Conservation (phyloP, 495 filamentous ascomycete genomes). For the Podospora bellae-mahoneyi region DNA sequence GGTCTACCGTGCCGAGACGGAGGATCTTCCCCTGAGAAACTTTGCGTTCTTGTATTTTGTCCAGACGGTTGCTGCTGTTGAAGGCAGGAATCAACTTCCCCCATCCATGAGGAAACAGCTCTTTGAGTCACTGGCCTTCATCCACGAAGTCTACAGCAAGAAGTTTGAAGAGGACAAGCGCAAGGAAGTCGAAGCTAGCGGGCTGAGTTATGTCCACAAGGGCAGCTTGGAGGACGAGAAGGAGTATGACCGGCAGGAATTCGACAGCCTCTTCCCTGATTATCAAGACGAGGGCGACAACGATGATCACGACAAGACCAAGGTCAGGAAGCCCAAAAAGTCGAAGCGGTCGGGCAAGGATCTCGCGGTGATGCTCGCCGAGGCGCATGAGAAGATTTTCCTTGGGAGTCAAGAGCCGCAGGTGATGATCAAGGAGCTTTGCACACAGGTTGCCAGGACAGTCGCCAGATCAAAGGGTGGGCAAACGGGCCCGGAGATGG, state of each 20-base stretch:
- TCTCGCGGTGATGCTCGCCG: constrained; percentile 44
- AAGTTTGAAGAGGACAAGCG: constrained; percentile 65
- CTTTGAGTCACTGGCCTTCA: constrained; percentile 57
- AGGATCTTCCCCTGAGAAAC: constrained; percentile 37
- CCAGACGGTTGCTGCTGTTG: constrained; percentile 38
- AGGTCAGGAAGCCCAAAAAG: constrained; percentile 20
- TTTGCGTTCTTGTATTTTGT: constrained; percentile 47
- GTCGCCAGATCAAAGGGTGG: constrained; percentile 27
- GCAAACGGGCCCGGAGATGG: constrained; percentile 35
- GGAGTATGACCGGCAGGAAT: constrained; percentile 71
- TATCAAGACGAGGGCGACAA: constrained; percentile 53
- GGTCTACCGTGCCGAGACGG: constrained; percentile 20
- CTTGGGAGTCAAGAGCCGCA: constrained; percentile 33
- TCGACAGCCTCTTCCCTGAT: constrained; percentile 75
- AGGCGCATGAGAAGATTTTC: constrained; percentile 50
- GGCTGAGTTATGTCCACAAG: constrained; percentile 74
- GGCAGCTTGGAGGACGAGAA: constrained; percentile 71
- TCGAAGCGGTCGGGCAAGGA: constrained; percentile 36
- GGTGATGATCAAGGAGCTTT: constrained; percentile 38
- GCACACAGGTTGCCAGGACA: constrained; percentile 37
- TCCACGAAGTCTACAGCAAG: constrained; percentile 75
- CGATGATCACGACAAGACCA: constrained; percentile 15
- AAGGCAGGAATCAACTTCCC: constrained; percentile 41
- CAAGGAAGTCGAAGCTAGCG: constrained; percentile 64
- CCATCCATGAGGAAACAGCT: constrained; percentile 32